Conservation (phyloP, 2,329 filamentous ascomycete species). For the Fusarium lyarnte region DNA sequence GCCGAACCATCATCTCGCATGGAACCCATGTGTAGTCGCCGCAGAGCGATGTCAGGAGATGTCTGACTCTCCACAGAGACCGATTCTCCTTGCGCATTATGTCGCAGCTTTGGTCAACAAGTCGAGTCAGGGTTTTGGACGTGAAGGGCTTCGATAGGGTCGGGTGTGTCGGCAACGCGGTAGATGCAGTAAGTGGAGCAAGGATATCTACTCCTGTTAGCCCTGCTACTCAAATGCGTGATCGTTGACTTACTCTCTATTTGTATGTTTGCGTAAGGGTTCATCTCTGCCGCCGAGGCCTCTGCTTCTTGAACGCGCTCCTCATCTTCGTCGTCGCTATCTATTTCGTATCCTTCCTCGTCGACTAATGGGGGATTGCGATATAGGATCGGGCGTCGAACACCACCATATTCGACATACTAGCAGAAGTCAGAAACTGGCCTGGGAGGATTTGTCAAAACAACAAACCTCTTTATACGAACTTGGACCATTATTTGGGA, state of each 20-base stretch:
- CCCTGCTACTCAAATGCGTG: slow-evolving; percentile 7
- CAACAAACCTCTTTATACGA: slow-evolving; percentile 74
- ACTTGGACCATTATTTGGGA: slow-evolving; percentile 71
- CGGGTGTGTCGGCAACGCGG: slow-evolving; percentile 78
- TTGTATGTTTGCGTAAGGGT: slow-evolving; percentile 78
- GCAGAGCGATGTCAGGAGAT: slow-evolving; percentile 75
- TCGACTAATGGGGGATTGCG: slow-evolving; percentile 78
- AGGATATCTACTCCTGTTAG: slow-evolving; percentile 68
- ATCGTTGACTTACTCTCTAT: slow-evolving; percentile 69
- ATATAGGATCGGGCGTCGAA: slow-evolving; percentile 76
- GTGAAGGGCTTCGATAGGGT: slow-evolving; percentile 79
- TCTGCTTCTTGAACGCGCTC: slow-evolving; percentile 69
- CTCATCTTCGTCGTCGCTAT: slow-evolving; percentile 77
- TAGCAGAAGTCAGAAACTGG: slow-evolving; percentile 50
- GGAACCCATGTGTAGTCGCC: slow-evolving; percentile 78
- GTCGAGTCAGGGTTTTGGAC: slow-evolving; percentile 75
- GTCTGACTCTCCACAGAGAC: slow-evolving; percentile 78
- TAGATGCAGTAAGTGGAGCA: slow-evolving; percentile 77
- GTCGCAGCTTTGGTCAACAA: slow-evolving; percentile 73
- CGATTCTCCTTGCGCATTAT: slow-evolving; percentile 80
- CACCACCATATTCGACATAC: slow-evolving; percentile 78
- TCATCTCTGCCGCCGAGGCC: slow-evolving; percentile 71
- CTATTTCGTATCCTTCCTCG: slow-evolving; percentile 80
- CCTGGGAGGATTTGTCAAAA: slow-evolving; percentile 11
- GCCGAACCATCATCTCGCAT: slow-evolving; percentile 65